These are phyloP conservation scores for Chlamydomonas asymmetrica DNA, from an alignment of 139 green algal species.

Conservation along the genomic window DNA sequence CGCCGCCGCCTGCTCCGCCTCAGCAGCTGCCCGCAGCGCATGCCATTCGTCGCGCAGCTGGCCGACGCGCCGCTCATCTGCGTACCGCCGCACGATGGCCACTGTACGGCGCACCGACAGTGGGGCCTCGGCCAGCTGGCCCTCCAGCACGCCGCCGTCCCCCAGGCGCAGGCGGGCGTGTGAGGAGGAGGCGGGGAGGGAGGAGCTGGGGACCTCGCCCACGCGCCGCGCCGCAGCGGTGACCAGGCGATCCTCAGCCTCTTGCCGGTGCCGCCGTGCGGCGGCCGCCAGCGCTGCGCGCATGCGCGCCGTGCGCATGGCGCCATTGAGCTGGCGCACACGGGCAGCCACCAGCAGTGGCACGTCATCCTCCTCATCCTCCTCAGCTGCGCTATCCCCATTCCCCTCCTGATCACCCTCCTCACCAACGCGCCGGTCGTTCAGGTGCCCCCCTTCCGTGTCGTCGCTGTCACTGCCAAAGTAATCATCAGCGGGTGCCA, in stretches of 20 bases:
- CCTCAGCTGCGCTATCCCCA: no score
- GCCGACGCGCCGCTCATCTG: slow-evolving; percentile 14
- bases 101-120: slow-evolving; percentile 19
- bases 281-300: no score
- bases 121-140: slow-evolving; percentile 2
- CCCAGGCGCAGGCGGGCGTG: no score
- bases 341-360: no score
- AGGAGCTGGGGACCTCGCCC: not conserved
- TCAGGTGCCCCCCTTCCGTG: no score
- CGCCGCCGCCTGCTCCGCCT: not conserved
- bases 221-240: not conserved
- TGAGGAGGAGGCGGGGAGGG: no score
- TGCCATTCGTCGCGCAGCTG: slow-evolving; percentile 14
- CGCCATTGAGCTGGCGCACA: not conserved
- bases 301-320: not conserved
- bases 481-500: not conserved
- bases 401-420: no score
- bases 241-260: not conserved
- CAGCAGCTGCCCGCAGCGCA: not conserved
- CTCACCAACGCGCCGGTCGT: no score
- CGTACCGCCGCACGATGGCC: slow-evolving; percentile 5
- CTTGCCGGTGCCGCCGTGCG: not conserved
- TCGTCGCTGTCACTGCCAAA: no score
- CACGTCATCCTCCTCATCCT: no score
- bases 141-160: not conserved